These are phyloP conservation scores for Ampelomyces quisqualis DNA, from an alignment of 2,329 filamentous ascomycete species.

Conservation along the genomic window DNA sequence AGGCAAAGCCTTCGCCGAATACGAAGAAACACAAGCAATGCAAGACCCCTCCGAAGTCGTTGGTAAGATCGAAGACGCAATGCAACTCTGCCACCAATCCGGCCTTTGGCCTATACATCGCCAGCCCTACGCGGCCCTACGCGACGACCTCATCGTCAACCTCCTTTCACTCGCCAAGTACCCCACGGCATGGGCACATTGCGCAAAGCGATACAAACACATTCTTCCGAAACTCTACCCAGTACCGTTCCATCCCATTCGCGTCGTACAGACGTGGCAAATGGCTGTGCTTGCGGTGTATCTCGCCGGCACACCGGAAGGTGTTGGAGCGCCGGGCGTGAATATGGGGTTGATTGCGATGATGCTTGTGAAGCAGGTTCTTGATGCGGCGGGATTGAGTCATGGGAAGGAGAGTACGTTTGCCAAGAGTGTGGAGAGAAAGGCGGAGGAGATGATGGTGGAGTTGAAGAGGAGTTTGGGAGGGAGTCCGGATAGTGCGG, in stretches of 20 bases:
- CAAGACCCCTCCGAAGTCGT: conserved; percentile 35
- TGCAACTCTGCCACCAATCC: conserved; percentile 46
- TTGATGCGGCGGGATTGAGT: conserved; percentile 43
- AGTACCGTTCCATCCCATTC: conserved; percentile 53
- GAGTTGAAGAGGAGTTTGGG: conserved; percentile 24
- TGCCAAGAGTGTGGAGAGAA: conserved; percentile 42
- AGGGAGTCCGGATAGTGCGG: conserved; percentile 17
- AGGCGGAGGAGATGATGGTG: conserved; percentile 39
- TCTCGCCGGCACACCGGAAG: conserved; percentile 26
- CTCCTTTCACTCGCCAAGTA: conserved; percentile 49
- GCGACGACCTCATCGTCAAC: conserved; percentile 55
- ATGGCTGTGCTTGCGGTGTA: conserved; percentile 43
- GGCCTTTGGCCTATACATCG: conserved; percentile 51
- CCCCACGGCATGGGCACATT: conserved; percentile 53
- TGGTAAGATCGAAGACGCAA: conserved; percentile 40
- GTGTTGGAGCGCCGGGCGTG: conserved; percentile 32
- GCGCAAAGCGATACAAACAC: conserved; percentile 53
- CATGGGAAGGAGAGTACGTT: conserved; percentile 49
- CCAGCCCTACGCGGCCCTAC: conserved; percentile 57
- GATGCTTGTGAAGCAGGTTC: conserved; percentile 47
- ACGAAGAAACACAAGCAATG: conserved; percentile 25
- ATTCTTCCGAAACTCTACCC: conserved; percentile 56
- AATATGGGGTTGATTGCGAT: conserved; percentile 48
- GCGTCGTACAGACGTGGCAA: conserved; percentile 53
- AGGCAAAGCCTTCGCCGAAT: conserved; percentile 27